phyloP scores from a whole-genome alignment of 805 yeast species.

The Candida silvicultrix region DNA sequence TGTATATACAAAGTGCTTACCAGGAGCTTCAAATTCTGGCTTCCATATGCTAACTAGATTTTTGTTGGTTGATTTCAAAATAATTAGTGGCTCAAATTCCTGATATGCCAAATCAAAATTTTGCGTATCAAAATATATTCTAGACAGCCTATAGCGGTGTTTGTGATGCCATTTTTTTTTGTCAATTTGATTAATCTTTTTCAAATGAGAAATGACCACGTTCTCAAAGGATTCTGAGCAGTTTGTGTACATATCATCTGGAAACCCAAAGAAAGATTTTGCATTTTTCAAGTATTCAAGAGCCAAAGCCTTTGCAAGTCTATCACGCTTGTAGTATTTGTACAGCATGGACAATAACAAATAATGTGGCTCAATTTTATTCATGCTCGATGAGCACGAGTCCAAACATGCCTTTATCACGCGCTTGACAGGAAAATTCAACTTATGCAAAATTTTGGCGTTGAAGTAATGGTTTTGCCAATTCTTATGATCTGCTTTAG shows the following conservation, averaged over 20 bases:
- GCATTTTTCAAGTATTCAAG: conserved; percentile 33
- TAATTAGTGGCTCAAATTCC: conserved; percentile 58
- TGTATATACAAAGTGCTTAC: conserved; percentile 82
- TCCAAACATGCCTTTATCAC: conserved; percentile 36
- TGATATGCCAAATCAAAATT: conserved; percentile 50
- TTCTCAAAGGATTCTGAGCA: conserved; percentile 14
- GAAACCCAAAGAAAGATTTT: conserved; percentile 19
- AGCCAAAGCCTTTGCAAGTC: conserved; percentile 33
- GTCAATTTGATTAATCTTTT: conserved; percentile 48
- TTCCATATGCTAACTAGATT: conserved; percentile 86
- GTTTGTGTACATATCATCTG: too few species aligned
- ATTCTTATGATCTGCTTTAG: conserved; percentile 34
- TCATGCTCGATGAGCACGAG: conserved; percentile 36
- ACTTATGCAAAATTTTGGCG: conserved; percentile 52
- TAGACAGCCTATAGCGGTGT: conserved; percentile 69
- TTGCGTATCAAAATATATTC: conserved; percentile 44
- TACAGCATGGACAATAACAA: conserved; percentile 47
- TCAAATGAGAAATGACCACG: conserved; percentile 42
- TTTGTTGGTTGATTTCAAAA: conserved; percentile 61
- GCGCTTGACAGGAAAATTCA: conserved; percentile 25
- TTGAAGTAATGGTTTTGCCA: conserved; percentile 60
- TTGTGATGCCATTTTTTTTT: conserved; percentile 91
- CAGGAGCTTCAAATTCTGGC: conserved; percentile 87
- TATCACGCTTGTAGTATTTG: conserved; percentile 41
- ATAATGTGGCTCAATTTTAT: conserved; percentile 73